A percentile compares a stretch with the other conserved stretches of the same genome.
Evolutionary conservation across 2,329 filamentous ascomycete genomes (phyloP).

Genomic region (Penicillium crustosum): DNA sequence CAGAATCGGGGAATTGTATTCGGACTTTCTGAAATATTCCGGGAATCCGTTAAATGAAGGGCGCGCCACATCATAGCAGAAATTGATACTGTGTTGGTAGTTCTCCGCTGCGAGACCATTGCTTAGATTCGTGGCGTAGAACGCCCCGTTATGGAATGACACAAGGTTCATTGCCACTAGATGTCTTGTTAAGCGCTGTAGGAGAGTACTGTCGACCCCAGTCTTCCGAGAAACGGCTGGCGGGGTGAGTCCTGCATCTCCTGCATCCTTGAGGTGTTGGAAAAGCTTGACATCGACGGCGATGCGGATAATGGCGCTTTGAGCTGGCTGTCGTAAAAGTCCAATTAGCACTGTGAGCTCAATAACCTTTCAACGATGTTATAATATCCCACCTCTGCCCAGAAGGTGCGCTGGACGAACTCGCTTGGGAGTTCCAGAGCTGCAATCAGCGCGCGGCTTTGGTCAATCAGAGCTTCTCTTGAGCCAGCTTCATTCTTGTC

Average conservation of each 20-base stretch:
- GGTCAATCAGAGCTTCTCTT: slow-evolving; percentile 40
- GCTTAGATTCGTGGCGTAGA: slow-evolving; percentile 33
- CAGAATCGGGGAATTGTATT: slow-evolving; percentile 29
- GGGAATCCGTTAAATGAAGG: slow-evolving; percentile 37
- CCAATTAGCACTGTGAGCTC: neutral
- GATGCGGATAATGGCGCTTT: slow-evolving; percentile 38
- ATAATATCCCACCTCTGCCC: slow-evolving; percentile 39
- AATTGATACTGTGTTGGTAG: slow-evolving; percentile 39
- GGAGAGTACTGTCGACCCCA: slow-evolving; percentile 29
- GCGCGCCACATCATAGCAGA: slow-evolving; percentile 41
- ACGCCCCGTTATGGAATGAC: slow-evolving; percentile 23
- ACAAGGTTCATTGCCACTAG: slow-evolving; percentile 43
- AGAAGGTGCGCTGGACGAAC: slow-evolving; percentile 35
- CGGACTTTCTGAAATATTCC: slow-evolving; percentile 32
- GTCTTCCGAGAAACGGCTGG: slow-evolving; percentile 32
- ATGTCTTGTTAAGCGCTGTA: slow-evolving; percentile 38
- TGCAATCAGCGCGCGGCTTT: slow-evolving; percentile 37
- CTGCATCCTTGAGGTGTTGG: slow-evolving; percentile 32
- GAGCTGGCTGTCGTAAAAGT: slow-evolving; percentile 22
- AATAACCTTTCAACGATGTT: neutral
- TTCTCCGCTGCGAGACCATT: slow-evolving; percentile 36
- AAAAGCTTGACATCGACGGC: slow-evolving; percentile 41
- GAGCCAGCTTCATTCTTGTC: slow-evolving; percentile 35
- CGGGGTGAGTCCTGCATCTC: slow-evolving; percentile 24
- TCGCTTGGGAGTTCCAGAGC: slow-evolving; percentile 43